Base-by-base conservation (phyloP, 2,329 filamentous ascomycete species). In the Nothophoma quercina region DNA sequence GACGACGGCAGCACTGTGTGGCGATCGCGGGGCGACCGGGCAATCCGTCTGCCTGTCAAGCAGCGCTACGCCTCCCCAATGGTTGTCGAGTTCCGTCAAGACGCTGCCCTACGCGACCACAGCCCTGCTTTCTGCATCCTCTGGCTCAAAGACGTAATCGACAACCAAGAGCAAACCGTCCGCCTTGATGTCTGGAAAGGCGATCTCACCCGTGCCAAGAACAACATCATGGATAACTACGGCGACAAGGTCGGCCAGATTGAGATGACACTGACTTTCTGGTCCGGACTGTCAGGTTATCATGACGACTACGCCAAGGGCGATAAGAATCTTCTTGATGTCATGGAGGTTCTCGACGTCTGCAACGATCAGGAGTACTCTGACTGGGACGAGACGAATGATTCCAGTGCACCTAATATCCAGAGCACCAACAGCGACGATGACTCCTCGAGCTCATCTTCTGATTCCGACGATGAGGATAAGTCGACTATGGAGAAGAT, bases 61-160 rank as follows among this genome's bases (percentile, higher is more conserved):
- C 83, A 83, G 56, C 82, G 87, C 25, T 89, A 89, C 75, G 77
- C 78, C 22, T 83, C 79, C 1, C 74, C 81, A 19, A 64, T 86
- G 25, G 68, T 86, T 3, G 68, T 87, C 19, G 81, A 85, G 62
- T 88, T 88, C 59, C 80, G 86, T 33, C 79, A 83, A 51, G 83
- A 84, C 47, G 77, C 77, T 7, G 46, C 82, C 41, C 63, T 83
- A 28, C 68, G 76, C 1, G 83, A 88, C 42, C 82, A 80, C 49
- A 85, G 83, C 0, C 75, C 80, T 2, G 87, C 85, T 0, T 88
- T 89, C 61, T 81, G 81, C 6, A 79, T 89, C 2, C 74, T 89
- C 2, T 90, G 88, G 88, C 78, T 90, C 15, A 84, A 85, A 57
- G 84, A 90, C n/a, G 77, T 91, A 0, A 75, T 80, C 0, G 88